A percentile compares a stretch with the other conserved stretches of the same genome.
phyloP scores from a whole-genome alignment of 1,284 basidiomycete genomes.

The Salmacisia buchloeana region DNA sequence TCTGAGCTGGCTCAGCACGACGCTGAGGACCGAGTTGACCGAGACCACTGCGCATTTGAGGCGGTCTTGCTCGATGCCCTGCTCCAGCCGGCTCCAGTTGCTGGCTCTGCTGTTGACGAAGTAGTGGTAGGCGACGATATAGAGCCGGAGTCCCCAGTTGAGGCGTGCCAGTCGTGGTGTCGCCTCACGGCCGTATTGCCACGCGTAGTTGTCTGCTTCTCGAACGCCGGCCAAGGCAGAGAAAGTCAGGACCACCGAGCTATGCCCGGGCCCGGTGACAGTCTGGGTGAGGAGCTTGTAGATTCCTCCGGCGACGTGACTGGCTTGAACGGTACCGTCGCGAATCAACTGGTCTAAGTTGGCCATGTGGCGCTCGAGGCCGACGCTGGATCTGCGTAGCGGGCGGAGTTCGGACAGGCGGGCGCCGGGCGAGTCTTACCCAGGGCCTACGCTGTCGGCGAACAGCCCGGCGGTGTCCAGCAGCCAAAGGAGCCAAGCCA shows the following conservation, averaged over 20 bases:
- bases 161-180: neutral
- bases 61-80: neutral
- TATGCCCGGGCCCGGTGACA: neutral
- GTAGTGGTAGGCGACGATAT: neutral
- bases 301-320: neutral
- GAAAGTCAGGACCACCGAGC: neutral
- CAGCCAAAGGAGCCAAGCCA: neutral
- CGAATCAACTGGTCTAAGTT: neutral
- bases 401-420: neutral
- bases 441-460: neutral
- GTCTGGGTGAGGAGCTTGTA: neutral
- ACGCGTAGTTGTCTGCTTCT: neutral
- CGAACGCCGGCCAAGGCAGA: neutral
- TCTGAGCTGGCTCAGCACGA: neutral
- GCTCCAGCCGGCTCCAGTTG: too few species aligned
- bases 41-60: neutral
- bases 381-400: neutral
- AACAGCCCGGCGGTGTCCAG: too few species aligned
- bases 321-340: neutral
- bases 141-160: neutral
- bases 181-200: neutral
- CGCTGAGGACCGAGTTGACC: neutral
- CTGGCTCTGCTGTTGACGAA: too few species aligned
- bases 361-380: neutral
- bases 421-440: neutral